These are phyloP conservation scores for Candida smagusa DNA, from an alignment of 1,139 yeast genomes.

Conservation along the genomic window DNA sequence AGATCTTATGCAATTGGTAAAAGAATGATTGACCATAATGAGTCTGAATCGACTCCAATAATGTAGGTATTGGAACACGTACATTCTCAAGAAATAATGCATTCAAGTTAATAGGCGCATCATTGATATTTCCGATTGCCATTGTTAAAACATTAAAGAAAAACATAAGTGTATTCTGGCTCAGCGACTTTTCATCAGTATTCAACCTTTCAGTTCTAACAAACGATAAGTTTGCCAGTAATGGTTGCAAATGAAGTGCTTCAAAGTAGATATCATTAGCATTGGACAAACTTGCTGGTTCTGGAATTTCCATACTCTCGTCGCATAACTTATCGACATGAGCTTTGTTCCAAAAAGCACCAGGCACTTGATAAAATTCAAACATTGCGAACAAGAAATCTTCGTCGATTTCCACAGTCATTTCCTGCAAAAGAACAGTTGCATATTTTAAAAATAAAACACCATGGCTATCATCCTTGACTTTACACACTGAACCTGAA, in stretches of 20 bases:
- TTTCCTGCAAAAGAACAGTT: slow-evolving; percentile 81
- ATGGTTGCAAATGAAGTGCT: slow-evolving; percentile 87
- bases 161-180: slow-evolving; percentile 68
- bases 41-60: slow-evolving; percentile 68
- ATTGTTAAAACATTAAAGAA: slow-evolving; percentile 84
- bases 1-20: slow-evolving; percentile 85
- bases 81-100: slow-evolving; percentile 87
- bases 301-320: slow-evolving; percentile 61
- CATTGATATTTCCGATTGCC: slow-evolving; percentile 97
- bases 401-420: slow-evolving; percentile 91
- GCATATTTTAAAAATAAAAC: slow-evolving; percentile 89
- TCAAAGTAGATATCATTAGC: slow-evolving; percentile 86
- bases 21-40: slow-evolving; percentile 93
- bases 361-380: slow-evolving; percentile 72
- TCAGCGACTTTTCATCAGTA: slow-evolving; percentile 50
- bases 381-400: slow-evolving; percentile 82
- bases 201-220: slow-evolving; percentile 83
- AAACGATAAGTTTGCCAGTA: slow-evolving; percentile 84
- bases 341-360: slow-evolving; percentile 62
- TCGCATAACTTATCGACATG: slow-evolving; percentile 60
- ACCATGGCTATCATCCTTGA: slow-evolving; percentile 89
- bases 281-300: slow-evolving; percentile 57
- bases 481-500: slow-evolving; percentile 77
- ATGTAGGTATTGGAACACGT: slow-evolving; percentile 76
- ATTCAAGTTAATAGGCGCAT: slow-evolving; percentile 90